phyloP scores from a whole-genome alignment of 2,329 filamentous ascomycete species.

The Microdochium trichocladiopsis region DNA sequence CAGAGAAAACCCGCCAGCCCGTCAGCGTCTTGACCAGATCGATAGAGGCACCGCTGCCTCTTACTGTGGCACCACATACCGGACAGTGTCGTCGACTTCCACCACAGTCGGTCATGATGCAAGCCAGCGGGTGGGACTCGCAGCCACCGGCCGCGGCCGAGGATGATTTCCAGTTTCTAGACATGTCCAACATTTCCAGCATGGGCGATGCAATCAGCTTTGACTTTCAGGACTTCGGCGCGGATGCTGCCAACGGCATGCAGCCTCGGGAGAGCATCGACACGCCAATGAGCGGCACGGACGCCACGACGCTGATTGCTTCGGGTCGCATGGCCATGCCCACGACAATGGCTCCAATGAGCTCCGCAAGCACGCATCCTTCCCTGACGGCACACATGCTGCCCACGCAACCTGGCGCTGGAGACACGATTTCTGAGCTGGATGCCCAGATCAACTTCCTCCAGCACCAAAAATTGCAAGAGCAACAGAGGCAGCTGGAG shows the following conservation, averaged over 20 bases:
- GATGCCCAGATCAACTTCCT: constrained; percentile 61
- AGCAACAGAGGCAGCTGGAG: constrained; percentile 50
- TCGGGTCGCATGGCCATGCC: constrained; percentile 30
- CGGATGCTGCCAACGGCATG: constrained; percentile 27
- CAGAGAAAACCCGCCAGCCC: too few species aligned
- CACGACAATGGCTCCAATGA: constrained; percentile 40
- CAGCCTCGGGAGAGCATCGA: constrained; percentile 33
- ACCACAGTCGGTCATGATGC: constrained; percentile 36
- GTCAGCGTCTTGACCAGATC: too few species aligned
- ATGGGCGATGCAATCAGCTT: constrained; percentile 50
- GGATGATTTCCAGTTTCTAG: constrained; percentile 58
- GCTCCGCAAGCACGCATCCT: constrained; percentile 34
- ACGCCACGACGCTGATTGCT: constrained; percentile 27
- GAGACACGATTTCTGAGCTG: constrained; percentile 49
- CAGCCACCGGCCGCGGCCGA: constrained; percentile 45
- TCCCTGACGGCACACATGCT: constrained; percentile 38
- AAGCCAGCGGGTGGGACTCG: constrained; percentile 47
- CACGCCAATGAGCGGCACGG: constrained; percentile 41
- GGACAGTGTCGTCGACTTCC: not conserved
- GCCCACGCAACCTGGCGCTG: constrained; percentile 35
- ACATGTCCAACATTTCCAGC: constrained; percentile 49
- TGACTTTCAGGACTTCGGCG: constrained; percentile 50
- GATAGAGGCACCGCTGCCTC: too few species aligned
- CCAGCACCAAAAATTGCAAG: constrained; percentile 55
- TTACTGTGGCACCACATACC: not conserved